These are phyloP conservation scores for Periglandula ipomoeae DNA, from an alignment of 2,329 filamentous ascomycete species.

Conservation along the genomic window DNA sequence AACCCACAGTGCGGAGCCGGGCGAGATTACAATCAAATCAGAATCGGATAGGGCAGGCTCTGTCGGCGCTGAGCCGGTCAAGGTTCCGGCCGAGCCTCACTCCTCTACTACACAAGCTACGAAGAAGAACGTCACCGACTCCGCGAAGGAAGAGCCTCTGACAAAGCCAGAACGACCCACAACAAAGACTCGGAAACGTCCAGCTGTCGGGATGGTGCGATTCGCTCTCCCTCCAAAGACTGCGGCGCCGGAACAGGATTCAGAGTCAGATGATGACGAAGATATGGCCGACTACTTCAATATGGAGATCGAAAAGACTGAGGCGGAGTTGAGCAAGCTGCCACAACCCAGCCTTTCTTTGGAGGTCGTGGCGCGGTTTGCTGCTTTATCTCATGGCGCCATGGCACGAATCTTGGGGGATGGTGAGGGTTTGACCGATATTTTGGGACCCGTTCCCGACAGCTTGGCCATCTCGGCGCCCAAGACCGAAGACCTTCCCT, in stretches of 20 bases:
- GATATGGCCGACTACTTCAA: constrained; percentile 49
- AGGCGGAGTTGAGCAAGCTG: constrained; percentile 39
- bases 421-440: constrained; percentile 31
- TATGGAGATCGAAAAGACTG: constrained; percentile 41
- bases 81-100: neutral
- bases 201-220: constrained; percentile 23
- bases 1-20: constrained; percentile 36
- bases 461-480: constrained; percentile 6
- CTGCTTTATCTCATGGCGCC: constrained; percentile 38
- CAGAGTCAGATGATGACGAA: constrained; percentile 48
- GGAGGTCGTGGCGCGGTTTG: constrained; percentile 36
- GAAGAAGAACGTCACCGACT: neutral
- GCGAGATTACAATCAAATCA: constrained; percentile 33
- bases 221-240: constrained; percentile 32
- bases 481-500: neutral
- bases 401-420: constrained; percentile 38
- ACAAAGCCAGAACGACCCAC: neutral
- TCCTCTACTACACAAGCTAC: neutral
- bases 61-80: neutral
- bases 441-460: constrained; percentile 28
- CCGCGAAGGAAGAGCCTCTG: neutral
- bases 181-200: constrained; percentile 19
- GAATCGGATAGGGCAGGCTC: constrained; percentile 24
- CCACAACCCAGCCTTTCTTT: constrained; percentile 29
- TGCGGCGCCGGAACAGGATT: constrained; percentile 21